Evolutionary conservation across 306 rosid genomes (phyloP), one percentile per base, ranked within the genome.

Genomic region (Oemleria cerasiformis): DNA sequence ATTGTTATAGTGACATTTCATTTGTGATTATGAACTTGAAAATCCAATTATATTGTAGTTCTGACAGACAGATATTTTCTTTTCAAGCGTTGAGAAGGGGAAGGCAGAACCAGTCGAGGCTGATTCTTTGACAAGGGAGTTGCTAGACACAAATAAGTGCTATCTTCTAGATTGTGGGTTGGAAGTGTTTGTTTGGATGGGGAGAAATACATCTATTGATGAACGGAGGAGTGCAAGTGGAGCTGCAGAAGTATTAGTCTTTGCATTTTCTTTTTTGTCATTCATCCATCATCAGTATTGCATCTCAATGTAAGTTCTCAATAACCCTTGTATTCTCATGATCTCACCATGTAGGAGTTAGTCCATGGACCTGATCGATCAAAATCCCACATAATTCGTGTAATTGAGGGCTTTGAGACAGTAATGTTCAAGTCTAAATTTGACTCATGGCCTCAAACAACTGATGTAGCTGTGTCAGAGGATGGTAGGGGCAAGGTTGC

Each of bases 401-500:
- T 95, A 25, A 95, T 95, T 75, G 99, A 95, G 84, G 99, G 99
- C 68, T 95, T 89, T 63, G 99, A 95, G 85, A 89, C 96, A 0
- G 93, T 92, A 49, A 86, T 86, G 96, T 95, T 95, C 83, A 85
- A 72, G 77, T 89, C 96, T 57, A 95, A 92, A 81, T 95, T 95
- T 34, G 89, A 84, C 70, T 89, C 92, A 41, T 95, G 99, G 99
- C 90, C 97, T 65, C 88, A 86, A 80, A 71, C 86, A 73, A 19
- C 84, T 75, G 73, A 88, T 49, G 85, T 79, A 53, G 73, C 90
- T 47, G 86, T 79, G 62, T 74, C 96, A 20, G 99, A 95, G 85
- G 97, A 95, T 80, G 96, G 99, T 49, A 88, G 97, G 72, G 99
- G 99, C 85, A 95, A 86, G 90, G 99, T 95, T 70, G 99, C 99